These are phyloP conservation scores for Suillus cothurnatus DNA, from an alignment of 768 basidiomycete species.

Conservation along the genomic window DNA sequence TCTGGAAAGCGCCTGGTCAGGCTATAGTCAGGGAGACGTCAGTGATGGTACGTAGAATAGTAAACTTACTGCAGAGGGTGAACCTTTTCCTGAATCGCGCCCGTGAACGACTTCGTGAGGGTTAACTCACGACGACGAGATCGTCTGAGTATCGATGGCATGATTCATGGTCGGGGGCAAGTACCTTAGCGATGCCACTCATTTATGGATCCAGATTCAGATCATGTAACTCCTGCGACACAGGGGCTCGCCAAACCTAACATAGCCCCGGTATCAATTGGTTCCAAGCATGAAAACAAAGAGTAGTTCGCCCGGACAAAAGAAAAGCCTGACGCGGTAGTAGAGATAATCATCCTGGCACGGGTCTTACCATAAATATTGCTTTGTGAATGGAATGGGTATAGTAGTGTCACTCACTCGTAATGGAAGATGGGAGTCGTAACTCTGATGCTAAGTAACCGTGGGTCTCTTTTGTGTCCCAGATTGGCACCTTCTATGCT, in stretches of 20 bases:
- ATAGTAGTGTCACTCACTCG: not conserved
- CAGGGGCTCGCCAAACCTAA: conserved; percentile 27
- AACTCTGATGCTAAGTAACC: too few relatives aligned
- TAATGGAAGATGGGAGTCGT: not conserved
- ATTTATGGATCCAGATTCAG: conserved; percentile 31
- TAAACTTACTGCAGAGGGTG: conserved; percentile 32
- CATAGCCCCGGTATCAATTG: conserved; percentile 17
- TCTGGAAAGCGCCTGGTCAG: conserved; percentile 18
- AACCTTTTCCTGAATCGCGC: conserved; percentile 47
- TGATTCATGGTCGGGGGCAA: conserved; percentile 25
- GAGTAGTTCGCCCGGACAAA: conserved; percentile 2
- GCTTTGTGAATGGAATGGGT: not conserved
- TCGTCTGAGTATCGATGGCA: conserved; percentile 46
- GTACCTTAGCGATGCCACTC: conserved; percentile 18
- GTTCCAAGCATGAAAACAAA: conserved; percentile 18
- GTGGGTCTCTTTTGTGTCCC: too few relatives aligned
- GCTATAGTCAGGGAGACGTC: not conserved
- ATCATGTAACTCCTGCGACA: conserved; percentile 25
- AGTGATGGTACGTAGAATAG: not conserved
- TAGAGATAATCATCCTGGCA: not conserved
- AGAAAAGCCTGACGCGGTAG: not conserved
- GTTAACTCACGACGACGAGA: conserved; percentile 49
- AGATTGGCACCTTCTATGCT: too few relatives aligned
- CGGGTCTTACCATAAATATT: not conserved
- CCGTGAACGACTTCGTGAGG: conserved; percentile 53